Evolutionary conservation across 1,284 basidiomycete species (phyloP), one percentile per base, ranked within the genome.

Genomic region (Inonotus hispidus): DNA sequence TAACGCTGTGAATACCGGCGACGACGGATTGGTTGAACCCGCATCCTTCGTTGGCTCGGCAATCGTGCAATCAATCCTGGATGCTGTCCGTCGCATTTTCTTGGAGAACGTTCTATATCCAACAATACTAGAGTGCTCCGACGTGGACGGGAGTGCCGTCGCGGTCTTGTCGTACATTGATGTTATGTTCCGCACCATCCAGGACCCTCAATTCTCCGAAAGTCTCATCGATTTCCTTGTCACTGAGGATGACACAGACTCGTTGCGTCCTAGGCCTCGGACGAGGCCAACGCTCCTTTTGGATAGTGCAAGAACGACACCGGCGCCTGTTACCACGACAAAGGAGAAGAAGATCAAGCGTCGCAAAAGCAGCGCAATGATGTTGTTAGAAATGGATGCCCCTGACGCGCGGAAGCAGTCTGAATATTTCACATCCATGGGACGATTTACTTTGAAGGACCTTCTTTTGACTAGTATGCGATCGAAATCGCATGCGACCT

Each of bases 101-200:
- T 76, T 98, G 29, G 91, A 95, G 73, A 96, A 95, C 68, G 90
- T 98, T 27, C 76, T 98, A 35, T 97, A 97, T 70, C 94, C 95
- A 0, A 93, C 93, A 4, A 84, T 99, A 54, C 79, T 98, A 55
- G 95, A 98, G 71, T 97, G 94, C 73, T 95, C 94, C 0, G 91
- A 93, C 64, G 72, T 79, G 5, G 95, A 99, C 72, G 95, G 95
- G 25, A 97, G 94, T 65, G 92, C 95, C 0, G 90, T 97, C 1
- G 96, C 96, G 1, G 94, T 98, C 56, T 88, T 98, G 82, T 93
- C 90, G n/a, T 98, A 99, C 69, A 87, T 98, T 64, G 93, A 98
- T 64, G 83, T 92, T 68, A 88, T 94, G 76, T 81, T 95, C 57
- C 81, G 86, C 53, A 90, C 88, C 0, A 79, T 95, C 14, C 82